Base-by-base conservation (phyloP, 352 stramenopile genomes). In the Phytopythium aichiense region DNA sequence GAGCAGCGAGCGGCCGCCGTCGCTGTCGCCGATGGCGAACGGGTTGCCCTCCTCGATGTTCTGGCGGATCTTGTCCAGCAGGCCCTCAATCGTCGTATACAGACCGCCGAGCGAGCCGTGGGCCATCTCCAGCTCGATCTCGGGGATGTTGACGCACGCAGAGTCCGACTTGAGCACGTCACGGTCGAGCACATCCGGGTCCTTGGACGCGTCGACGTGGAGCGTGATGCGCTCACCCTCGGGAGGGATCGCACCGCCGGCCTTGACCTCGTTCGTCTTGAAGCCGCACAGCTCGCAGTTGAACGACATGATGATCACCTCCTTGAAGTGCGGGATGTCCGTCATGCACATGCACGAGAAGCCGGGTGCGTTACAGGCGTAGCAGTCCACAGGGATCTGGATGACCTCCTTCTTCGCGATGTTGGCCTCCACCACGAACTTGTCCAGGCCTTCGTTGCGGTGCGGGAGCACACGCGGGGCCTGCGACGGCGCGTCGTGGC, bases 301-400 rank as follows among this genome's bases (percentile, higher is more conserved):
- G 61, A 97, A 91, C 48, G 77, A 81, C 91, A 98, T 98, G 63
- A 98, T 93, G 66, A 98, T 96, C 22, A 97, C 74, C 63, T 89
- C 77, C 71, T 98, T 97, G 72, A 98, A 98, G 67, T 97, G 92
- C 35, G 94, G 94, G 68, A 98, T 97, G 67, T 97, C 76, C n/a
- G 88, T 96, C 50, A 97, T 76, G 66, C 90, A 98, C 81, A 97
- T 98, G 45, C 79, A 80, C 23, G 87, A 95, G 58, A 89, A 73
- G 16, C 84, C 79, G 11, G 75, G 68, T 23, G 67, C 65, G 42
- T 72, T 66, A 65, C 94, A 98, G 37, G 81, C 69, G 33, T 91
- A 88, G 64, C 94, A 98, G 62, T 82, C 59, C 1, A 73, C 71
- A 15, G 87, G 72, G 68, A 98, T 95, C 65, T 85, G 83, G 35